Evolutionary conservation across 179 eudicot genomes (phyloP).

Genomic region (Silene coronaria): DNA sequence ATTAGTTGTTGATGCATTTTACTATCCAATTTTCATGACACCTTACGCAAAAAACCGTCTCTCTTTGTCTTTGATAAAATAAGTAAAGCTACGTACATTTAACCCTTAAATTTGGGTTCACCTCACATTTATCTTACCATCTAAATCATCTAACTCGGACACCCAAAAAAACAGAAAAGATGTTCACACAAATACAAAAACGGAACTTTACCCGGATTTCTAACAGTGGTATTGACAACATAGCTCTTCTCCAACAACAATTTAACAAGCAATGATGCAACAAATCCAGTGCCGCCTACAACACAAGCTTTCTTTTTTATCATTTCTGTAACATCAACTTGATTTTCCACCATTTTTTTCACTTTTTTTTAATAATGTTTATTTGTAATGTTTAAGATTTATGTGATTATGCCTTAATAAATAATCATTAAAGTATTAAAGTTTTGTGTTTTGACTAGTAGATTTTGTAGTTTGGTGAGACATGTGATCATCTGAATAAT

Average conservation of each 20-base stretch:
- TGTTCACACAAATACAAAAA: neutral
- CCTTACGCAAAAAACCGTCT: too few relatives aligned
- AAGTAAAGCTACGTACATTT: too few relatives aligned
- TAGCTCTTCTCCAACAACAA: conserved; percentile 47
- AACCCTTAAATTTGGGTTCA: too few relatives aligned
- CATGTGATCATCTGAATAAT: conserved; percentile 13
- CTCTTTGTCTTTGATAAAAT: too few relatives aligned
- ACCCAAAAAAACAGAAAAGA: neutral
- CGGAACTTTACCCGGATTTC: conserved; percentile 51
- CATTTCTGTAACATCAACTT: neutral
- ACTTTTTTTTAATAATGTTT: neutral
- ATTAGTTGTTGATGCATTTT: neutral
- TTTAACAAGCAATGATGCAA: conserved; percentile 54
- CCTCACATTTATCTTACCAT: neutral
- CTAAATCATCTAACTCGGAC: neutral
- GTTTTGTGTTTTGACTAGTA: neutral
- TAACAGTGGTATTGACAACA: conserved; percentile 55
- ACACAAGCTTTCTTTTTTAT: conserved; percentile 47
- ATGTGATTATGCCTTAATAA: neutral
- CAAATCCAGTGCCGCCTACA: conserved; percentile 59
- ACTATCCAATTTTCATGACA: neutral
- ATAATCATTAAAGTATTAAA: neutral
- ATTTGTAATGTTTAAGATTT: neutral
- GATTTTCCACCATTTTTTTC: conserved; percentile 8
- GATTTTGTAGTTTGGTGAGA: conserved; percentile 10